Percentiles rank a stretch among this genome's conserved stretches.
Conservation (phyloP, 2,329 filamentous ascomycete species). For the Exophiala spinifera region DNA sequence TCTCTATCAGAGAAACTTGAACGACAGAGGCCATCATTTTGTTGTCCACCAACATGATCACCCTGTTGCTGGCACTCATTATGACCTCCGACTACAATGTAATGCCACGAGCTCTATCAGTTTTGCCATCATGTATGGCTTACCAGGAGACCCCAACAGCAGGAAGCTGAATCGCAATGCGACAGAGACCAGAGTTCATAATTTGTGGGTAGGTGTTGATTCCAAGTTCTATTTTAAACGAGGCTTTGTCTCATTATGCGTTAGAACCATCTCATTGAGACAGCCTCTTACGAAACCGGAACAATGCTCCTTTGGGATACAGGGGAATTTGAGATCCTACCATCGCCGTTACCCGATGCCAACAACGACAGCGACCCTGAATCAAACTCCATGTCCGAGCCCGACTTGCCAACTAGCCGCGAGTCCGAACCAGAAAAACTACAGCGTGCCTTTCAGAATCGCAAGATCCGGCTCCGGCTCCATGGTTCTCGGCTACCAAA, state of each 20-base stretch:
- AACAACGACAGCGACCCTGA: conserved; percentile 19
- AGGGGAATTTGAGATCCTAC: conserved; percentile 56
- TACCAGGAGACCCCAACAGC: conserved; percentile 59
- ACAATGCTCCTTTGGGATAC: conserved; percentile 63
- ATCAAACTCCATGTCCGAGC: conserved; percentile 24
- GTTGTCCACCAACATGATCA: conserved; percentile 73
- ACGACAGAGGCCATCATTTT: conserved; percentile 55
- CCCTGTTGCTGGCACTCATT: conserved; percentile 64
- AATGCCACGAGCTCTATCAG: conserved; percentile 64
- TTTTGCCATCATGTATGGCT: conserved; percentile 62
- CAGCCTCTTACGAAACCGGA: conserved; percentile 53
- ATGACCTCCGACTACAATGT: conserved; percentile 69
- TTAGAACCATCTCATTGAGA: conserved; percentile 61
- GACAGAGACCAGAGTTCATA: conserved; percentile 61
- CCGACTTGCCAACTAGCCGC: conserved; percentile 26
- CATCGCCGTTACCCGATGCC: conserved; percentile 43
- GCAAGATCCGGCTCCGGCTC: conserved; percentile 57
- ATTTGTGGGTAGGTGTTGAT: conserved; percentile 47
- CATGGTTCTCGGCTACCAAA: conserved; percentile 54
- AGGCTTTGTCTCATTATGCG: conserved; percentile 26
- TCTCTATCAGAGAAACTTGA: conserved; percentile 49
- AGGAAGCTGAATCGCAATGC: conserved; percentile 56
- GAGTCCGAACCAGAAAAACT: conserved; percentile 46
- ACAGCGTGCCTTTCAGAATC: conserved; percentile 49
- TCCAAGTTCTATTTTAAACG: too few species aligned